phyloP scores from a whole-genome alignment of 2,329 filamentous ascomycete genomes.

The Xylariaceae sp. region DNA sequence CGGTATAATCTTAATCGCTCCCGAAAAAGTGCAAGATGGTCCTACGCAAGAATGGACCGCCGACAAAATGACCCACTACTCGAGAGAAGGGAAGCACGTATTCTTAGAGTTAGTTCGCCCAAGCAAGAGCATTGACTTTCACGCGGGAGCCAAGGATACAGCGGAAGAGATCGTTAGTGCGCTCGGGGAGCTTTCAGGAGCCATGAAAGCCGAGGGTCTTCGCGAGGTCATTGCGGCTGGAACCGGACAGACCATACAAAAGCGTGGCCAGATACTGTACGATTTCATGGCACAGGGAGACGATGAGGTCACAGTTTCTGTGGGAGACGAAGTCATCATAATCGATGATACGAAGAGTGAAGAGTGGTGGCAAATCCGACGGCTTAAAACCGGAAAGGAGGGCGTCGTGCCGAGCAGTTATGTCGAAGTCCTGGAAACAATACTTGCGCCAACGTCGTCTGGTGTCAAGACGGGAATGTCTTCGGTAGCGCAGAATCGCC shows the following conservation, averaged over 20 bases:
- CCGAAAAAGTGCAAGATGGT: conserved; percentile 77
- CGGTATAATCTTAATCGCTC: conserved; percentile 84
- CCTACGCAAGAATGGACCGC: conserved; percentile 89
- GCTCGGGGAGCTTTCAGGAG: conserved; percentile 84
- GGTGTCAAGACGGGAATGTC: conserved; percentile 55
- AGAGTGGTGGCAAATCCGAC: conserved; percentile 96
- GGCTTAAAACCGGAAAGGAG: conserved; percentile 87
- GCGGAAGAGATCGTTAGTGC: conserved; percentile 87
- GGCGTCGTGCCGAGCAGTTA: conserved; percentile 97
- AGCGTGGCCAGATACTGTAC: conserved; percentile 83
- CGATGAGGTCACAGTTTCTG: conserved; percentile 88
- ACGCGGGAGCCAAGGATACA: conserved; percentile 95
- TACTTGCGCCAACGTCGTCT: conserved; percentile 48
- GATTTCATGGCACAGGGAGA: conserved; percentile 96
- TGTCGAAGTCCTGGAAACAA: conserved; percentile 75
- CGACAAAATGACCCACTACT: conserved; percentile 95
- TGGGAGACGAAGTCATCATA: conserved; percentile 86
- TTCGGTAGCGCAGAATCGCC: conserved; percentile 68
- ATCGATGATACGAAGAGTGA: conserved; percentile 89
- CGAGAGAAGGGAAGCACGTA: conserved; percentile 95
- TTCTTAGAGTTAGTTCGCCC: conserved; percentile 90
- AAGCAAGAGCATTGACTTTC: conserved; percentile 93
- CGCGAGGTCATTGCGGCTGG: conserved; percentile 82
- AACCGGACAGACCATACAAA: conserved; percentile 61
- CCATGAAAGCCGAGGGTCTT: conserved; percentile 75